A percentile compares a stretch with the other conserved stretches of the same genome.
Conservation (phyloP, 2,329 filamentous ascomycete species). For the Monosporascus sp. region DNA sequence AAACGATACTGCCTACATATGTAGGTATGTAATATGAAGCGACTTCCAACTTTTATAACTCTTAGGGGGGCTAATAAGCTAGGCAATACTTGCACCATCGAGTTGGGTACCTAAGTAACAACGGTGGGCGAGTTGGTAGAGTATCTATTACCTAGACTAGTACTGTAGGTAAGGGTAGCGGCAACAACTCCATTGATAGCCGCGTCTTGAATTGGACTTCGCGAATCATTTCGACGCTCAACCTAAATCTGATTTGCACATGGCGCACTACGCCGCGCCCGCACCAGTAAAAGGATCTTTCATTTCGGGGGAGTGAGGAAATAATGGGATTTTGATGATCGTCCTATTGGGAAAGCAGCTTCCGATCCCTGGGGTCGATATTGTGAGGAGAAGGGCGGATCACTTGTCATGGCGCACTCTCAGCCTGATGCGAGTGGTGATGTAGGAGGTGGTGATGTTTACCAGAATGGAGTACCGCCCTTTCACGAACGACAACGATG, state of each 20-base stretch:
- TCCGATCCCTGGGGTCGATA: background rate
- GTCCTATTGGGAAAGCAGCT: background rate
- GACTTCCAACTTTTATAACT: too few relatives aligned
- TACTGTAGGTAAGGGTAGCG: too few relatives aligned
- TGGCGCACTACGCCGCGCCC: background rate
- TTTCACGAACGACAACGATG: conserved; percentile 16
- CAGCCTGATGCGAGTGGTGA: conserved; percentile 5
- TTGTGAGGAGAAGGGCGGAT: background rate
- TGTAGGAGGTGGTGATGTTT: background rate
- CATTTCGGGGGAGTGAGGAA: background rate
- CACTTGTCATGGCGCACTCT: conserved; percentile 18
- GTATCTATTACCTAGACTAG: too few relatives aligned
- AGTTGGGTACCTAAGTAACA: too few relatives aligned
- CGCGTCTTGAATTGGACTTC: background rate
- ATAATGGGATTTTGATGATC: background rate
- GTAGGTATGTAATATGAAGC: too few relatives aligned
- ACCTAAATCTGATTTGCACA: background rate
- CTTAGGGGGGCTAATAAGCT: too few relatives aligned
- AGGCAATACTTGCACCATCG: too few relatives aligned
- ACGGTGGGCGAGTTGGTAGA: too few relatives aligned
- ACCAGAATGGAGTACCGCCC: conserved; percentile 22
- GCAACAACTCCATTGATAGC: background rate
- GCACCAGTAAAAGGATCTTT: background rate
- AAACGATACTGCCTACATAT: too few relatives aligned
- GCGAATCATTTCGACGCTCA: too few relatives aligned